Conservation (phyloP, 2,329 filamentous ascomycete genomes). For the Magnaporthiopsis rhizophila region DNA sequence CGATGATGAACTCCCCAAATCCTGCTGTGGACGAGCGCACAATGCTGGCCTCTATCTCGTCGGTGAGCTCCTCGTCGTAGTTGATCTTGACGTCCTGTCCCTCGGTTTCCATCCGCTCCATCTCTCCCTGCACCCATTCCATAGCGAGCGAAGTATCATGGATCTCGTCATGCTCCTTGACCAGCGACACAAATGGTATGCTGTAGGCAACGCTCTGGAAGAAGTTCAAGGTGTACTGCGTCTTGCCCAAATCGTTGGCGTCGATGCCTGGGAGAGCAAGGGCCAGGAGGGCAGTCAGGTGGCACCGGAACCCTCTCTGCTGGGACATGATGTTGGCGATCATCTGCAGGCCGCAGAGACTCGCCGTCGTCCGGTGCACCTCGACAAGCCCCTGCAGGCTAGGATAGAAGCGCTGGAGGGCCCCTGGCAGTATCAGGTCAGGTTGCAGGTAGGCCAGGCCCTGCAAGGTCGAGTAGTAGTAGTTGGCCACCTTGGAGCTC, state of each 20-base stretch:
- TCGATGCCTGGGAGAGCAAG: constrained; percentile 92
- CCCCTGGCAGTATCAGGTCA: constrained; percentile 82
- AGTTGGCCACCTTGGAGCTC: constrained; percentile 83
- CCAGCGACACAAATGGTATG: constrained; percentile 82
- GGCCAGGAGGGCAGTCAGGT: constrained; percentile 89
- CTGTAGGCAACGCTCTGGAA: constrained; percentile 95
- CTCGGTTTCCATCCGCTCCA: constrained; percentile 86
- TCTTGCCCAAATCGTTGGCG: constrained; percentile 96
- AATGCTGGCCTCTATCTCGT: constrained; percentile 81
- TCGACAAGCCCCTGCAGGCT: constrained; percentile 95
- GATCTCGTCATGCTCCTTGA: constrained; percentile 57
- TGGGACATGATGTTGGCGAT: constrained; percentile 84
- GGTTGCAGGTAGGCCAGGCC: constrained; percentile 87
- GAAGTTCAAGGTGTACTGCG: constrained; percentile 86
- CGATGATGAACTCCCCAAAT: constrained; percentile 85
- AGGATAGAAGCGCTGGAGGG: constrained; percentile 91
- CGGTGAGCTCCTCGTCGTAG: constrained; percentile 72
- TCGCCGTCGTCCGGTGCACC: constrained; percentile 92
- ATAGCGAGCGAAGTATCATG: constrained; percentile 72
- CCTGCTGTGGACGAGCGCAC: constrained; percentile 89
- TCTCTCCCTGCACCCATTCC: constrained; percentile 89
- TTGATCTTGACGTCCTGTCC: constrained; percentile 79
- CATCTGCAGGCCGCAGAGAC: constrained; percentile 84
- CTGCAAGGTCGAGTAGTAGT: constrained; percentile 84
- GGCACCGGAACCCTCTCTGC: constrained; percentile 92